phyloP scores from a whole-genome alignment of 306 rosid genomes.

The Adenanthera pavonina region DNA sequence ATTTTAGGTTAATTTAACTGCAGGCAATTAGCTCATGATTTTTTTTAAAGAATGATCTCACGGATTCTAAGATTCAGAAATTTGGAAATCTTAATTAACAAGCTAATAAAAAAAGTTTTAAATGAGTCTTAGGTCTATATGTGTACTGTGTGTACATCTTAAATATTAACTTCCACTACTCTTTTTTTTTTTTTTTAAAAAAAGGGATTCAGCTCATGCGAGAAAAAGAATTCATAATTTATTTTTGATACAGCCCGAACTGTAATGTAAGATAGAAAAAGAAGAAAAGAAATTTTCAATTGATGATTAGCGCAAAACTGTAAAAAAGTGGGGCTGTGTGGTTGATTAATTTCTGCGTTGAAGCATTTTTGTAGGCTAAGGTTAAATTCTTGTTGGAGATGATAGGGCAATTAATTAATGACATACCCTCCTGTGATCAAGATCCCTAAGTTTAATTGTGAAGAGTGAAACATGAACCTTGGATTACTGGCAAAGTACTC shows the following conservation, averaged over 20 bases:
- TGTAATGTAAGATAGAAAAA: not conserved
- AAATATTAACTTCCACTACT: not conserved
- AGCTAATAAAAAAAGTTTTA: too few relatives aligned
- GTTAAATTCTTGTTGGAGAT: not conserved
- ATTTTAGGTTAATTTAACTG: too few relatives aligned
- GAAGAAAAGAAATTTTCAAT: not conserved
- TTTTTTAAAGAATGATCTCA: too few relatives aligned
- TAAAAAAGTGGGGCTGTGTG: not conserved
- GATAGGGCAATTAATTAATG: not conserved
- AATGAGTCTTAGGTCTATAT: too few relatives aligned
- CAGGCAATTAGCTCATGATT: too few relatives aligned
- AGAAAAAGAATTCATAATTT: not conserved
- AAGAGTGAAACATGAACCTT: too few relatives aligned
- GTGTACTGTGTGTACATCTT: not conserved
- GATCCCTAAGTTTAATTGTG: too few relatives aligned
- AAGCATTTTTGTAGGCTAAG: not conserved
- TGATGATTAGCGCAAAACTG: not conserved
- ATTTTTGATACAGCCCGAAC: not conserved
- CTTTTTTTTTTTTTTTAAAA: not conserved
- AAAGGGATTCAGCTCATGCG: not conserved
- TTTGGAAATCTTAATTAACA: too few relatives aligned
- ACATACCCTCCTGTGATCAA: too few relatives aligned
- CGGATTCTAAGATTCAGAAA: too few relatives aligned
- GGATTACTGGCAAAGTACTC: too few relatives aligned
- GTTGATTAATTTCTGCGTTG: not conserved